These are phyloP conservation scores for Tylopilus sp. DNA, from an alignment of 768 basidiomycete genomes.

Conservation along the genomic window DNA sequence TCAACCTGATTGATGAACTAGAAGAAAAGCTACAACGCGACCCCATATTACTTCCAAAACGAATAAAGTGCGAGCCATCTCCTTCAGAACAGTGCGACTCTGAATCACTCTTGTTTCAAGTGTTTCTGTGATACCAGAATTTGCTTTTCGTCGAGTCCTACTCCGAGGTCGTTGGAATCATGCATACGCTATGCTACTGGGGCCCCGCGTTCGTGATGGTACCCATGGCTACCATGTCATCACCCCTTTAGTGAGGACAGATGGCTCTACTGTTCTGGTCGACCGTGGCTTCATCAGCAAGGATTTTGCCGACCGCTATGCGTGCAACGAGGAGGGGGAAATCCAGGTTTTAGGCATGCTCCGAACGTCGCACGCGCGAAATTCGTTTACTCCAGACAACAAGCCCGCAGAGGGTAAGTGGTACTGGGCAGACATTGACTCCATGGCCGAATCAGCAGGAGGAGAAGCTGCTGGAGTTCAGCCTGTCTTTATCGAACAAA, in stretches of 20 bases:
- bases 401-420: slow-evolving; percentile 74
- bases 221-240: slow-evolving; percentile 83
- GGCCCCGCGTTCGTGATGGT: slow-evolving; percentile 88
- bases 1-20: slow-evolving; percentile 88
- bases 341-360: slow-evolving; percentile 86
- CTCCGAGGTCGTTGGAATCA: slow-evolving; percentile 79
- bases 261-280: slow-evolving; percentile 83
- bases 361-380: slow-evolving; percentile 67
- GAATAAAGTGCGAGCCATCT: slow-evolving; percentile 71
- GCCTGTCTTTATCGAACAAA: slow-evolving; percentile 86
- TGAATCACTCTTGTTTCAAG: slow-evolving; percentile 34
- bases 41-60: slow-evolving; percentile 74
- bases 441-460: slow-evolving; percentile 76
- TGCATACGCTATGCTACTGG: slow-evolving; percentile 71
- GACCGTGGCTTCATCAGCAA: slow-evolving; percentile 86
- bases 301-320: slow-evolving; percentile 44
- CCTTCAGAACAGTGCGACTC: slow-evolving; percentile 13
- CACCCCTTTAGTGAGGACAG: slow-evolving; percentile 76
- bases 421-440: slow-evolving; percentile 87
- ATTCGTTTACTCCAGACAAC: slow-evolving; percentile 88
- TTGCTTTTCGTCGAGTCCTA: slow-evolving; percentile 81
- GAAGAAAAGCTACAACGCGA: slow-evolving; percentile 82
- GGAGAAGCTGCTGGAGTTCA: slow-evolving; percentile 72
- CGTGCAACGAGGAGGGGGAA: slow-evolving; percentile 44
- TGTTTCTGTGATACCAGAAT: slow-evolving; percentile 79